These are phyloP conservation scores for Simmondsia chinensis DNA, from an alignment of 148 eudicot species.

Conservation along the genomic window DNA sequence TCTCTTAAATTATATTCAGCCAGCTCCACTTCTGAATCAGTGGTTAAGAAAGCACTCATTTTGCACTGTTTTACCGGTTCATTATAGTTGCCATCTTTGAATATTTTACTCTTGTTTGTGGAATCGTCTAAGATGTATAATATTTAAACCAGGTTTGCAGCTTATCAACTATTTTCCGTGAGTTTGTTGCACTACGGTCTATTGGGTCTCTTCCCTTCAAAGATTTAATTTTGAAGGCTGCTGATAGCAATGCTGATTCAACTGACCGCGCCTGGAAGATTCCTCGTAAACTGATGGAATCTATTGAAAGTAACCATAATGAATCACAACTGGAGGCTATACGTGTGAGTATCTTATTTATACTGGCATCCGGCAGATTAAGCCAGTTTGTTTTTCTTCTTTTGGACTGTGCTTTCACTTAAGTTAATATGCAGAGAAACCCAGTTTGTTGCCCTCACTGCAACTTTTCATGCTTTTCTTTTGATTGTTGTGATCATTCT, in stretches of 20 bases:
- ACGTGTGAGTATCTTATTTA: constrained; percentile 43
- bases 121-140: too few relatives aligned
- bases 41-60: too few relatives aligned
- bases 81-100: too few relatives aligned
- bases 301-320: constrained; percentile 78
- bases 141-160: constrained; percentile 59
- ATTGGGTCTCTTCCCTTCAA: constrained; percentile 65
- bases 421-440: neutral
- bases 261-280: constrained; percentile 72
- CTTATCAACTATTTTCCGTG: constrained; percentile 88
- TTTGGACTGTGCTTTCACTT: neutral
- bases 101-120: too few relatives aligned
- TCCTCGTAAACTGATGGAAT: constrained; percentile 57
- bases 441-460: neutral
- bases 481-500: too few relatives aligned
- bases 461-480: neutral
- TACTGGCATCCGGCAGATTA: neutral
- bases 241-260: constrained; percentile 34
- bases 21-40: too few relatives aligned
- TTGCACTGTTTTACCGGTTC: too few relatives aligned
- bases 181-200: constrained; percentile 84
- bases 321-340: constrained; percentile 81
- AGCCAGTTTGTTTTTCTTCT: neutral
- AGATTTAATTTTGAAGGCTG: constrained; percentile 71
- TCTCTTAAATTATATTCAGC: too few relatives aligned